Base-by-base conservation (phyloP, 2,329 filamentous ascomycete species). In the Fusarium nygamai region DNA sequence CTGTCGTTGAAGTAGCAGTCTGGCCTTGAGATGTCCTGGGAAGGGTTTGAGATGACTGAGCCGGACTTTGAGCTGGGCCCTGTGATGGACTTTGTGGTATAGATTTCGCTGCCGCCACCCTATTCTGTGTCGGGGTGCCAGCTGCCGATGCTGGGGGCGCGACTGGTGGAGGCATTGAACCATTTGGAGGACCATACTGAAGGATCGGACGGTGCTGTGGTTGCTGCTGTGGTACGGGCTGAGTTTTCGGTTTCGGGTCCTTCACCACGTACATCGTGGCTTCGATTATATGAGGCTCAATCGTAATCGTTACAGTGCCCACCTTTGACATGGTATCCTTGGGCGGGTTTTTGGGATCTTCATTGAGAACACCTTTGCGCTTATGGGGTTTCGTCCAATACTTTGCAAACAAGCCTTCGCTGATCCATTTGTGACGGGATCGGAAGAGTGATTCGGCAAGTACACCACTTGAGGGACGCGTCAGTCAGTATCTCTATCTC, bases 231-330 rank as follows among this genome's bases (percentile, higher is more conserved):
- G 54, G 69, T 29, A 81, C 83, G 38, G 84, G 82, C 41, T 82
- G 83, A 31, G 84, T 82, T 43, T 84, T 82, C 31, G 78, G 86
- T 73, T 89, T 90, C 13, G 88, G 86, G 61, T 93, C 91, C 78
- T 93, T 93, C 67, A 94, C 90, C 27, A 89, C 88, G 79, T 88
- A 95, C 85, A 95, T 89, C 53, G 89, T 92, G 22, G 93, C 93
- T 74, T 95, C 92, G 76, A 96, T 90, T 48, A 93, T 89, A 79
- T 96, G 93, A 50, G 94, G 94, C 81, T 95, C 94, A 68, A 95
- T 90, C 29, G 90, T 92, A 71, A 97, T 90, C 39, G 91, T 91
- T 71, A 93, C 91, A 75, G 89, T 89, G 75, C 94, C 94, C 29
- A 94, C 88, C 81, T 91, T 93, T 73, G 88, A 86, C 91, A 94